phyloP scores from a whole-genome alignment of 1,284 basidiomycete species.

The Fistulina hepatica region DNA sequence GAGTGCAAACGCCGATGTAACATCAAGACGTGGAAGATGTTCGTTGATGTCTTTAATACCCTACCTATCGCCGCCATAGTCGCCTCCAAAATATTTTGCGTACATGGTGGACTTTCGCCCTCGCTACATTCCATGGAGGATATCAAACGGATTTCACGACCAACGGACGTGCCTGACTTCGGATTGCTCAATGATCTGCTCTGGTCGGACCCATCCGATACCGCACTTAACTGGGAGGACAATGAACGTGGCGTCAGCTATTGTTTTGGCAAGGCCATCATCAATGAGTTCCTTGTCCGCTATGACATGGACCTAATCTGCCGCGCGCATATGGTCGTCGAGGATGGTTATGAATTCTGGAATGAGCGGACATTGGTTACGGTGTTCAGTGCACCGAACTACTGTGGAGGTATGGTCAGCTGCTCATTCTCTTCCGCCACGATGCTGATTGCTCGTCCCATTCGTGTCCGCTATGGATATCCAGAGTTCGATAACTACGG shows the following conservation, averaged over 20 bases:
- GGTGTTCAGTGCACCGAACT: constrained; percentile 96
- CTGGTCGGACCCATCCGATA: constrained; percentile 98
- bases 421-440: too few species aligned
- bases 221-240: constrained; percentile 98
- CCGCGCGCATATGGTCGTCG: constrained; percentile 99
- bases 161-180: constrained; percentile 99
- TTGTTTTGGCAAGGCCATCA: constrained; percentile 97
- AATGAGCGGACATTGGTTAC: constrained; percentile 98
- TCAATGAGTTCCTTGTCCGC: constrained; percentile 88
- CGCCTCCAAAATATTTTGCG: constrained; percentile 99
- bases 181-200: constrained; percentile 95
- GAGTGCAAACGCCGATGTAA: constrained; percentile 99
- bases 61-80: constrained; percentile 98
- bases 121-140: constrained; percentile 98
- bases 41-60: constrained; percentile 99
- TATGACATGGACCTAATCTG: constrained; percentile 99
- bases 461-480: constrained; percentile 12
- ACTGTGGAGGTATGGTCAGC: constrained; percentile 85
- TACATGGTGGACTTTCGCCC: constrained; percentile 97
- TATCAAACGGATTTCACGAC: constrained; percentile 95
- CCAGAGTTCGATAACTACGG: constrained; percentile 97
- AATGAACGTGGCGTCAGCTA: constrained; percentile 99
- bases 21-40: constrained; percentile 99
- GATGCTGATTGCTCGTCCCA: constrained; percentile 3
- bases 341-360: constrained; percentile 99